Evolutionary conservation across 2,329 filamentous ascomycete genomes (phyloP), one percentile per base, ranked within the genome.

Genomic region (Emydomyces testavorans): DNA sequence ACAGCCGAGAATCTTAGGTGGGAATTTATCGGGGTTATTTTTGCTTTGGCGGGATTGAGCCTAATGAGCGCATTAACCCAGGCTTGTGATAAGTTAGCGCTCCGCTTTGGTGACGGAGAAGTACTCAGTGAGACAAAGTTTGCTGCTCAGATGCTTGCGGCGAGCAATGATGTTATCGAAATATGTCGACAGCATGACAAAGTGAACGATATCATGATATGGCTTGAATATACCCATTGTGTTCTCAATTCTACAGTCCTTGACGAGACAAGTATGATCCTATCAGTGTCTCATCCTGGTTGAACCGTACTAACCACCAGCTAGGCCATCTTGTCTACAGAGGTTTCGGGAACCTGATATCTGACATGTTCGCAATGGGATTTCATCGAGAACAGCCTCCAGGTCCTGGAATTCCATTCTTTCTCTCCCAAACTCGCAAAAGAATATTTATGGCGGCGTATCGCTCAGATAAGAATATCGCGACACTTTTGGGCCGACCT

Each of bases 401-500:
- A 10, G 50, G 48, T 5, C 28, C 47, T 4, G 44, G 37, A 20
- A 49, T 55, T 6, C 58, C 59, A 0, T 60, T 61, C 15, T 62
- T 61, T 34, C 49, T 62, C 10, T 54, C 49, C 6, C 56, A 63
- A 36, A 50, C 57, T 21, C 54, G 60, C 20, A 58, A 55, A 40
- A 49, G 58, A 23, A 54, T 56, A 7, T 59, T 62, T 49, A 53
- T 58, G 13, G 50, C 53, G 7, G 52, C 58, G 15, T 60, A 60
- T 32, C 54, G 45, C 23, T 32, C 52, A 6, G 61, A 63, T 40
- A 63, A 62, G 46, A 57, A 51, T 18, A 51, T 61, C n/a, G 55
- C 60, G 6, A 60, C 57, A 3, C 58, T 61, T 44, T 47, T 61
- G 2, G 59, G 59, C 10, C 54, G 61, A 20, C 60, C 61, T n/a